These are phyloP conservation scores for Thalassiosira hispida DNA, from an alignment of 352 stramenopile species.

Conservation along the genomic window DNA sequence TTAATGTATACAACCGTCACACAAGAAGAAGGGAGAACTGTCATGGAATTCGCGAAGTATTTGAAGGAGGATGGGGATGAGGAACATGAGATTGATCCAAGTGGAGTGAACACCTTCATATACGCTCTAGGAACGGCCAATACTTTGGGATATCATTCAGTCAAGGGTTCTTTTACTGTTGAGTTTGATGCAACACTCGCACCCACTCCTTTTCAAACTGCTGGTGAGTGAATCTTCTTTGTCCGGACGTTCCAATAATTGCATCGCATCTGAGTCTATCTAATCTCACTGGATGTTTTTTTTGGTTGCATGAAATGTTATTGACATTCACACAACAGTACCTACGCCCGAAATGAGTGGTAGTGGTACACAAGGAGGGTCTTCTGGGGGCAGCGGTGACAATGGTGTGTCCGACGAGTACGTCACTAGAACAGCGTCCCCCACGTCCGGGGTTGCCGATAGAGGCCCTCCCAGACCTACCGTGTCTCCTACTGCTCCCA, in stretches of 20 bases:
- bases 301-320: no score
- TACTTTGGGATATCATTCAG: constrained; percentile 2
- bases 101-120: neutral
- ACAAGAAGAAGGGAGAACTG: neutral
- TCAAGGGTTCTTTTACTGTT: neutral
- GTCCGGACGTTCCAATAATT: no score
- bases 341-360: no score
- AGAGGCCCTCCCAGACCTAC: no score
- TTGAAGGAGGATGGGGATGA: neutral
- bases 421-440: no score
- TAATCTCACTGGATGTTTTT: no score
- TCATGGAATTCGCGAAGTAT: constrained; percentile 25
- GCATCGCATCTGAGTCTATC: no score
- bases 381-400: no score
- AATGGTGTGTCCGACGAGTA: no score
- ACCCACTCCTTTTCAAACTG: neutral
- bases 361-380: no score
- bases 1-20: constrained; percentile 15
- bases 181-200: neutral
- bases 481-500: neutral
- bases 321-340: no score
- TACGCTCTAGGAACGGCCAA: neutral
- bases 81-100: neutral
- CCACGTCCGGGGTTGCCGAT: no score
- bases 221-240: neutral